A percentile compares a stretch with the other conserved stretches of the same genome.
Evolutionary conservation across 2,329 filamentous ascomycete genomes (phyloP).

Genomic region (Thelonectria olida): DNA sequence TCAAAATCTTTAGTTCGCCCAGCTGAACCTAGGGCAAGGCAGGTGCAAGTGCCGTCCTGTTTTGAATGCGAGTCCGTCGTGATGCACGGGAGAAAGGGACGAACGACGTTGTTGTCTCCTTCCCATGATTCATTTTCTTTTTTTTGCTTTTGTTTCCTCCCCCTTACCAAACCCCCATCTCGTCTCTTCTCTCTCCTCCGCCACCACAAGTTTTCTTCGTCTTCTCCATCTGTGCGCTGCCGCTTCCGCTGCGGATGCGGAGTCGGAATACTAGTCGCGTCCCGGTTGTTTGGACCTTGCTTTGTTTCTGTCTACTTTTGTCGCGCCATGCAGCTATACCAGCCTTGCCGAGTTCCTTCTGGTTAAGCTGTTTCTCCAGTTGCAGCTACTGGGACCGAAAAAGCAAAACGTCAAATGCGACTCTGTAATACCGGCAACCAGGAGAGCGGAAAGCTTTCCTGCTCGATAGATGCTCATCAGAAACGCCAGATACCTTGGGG

Average conservation of each 20-base stretch:
- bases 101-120: background rate
- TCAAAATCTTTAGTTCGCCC: background rate
- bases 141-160: background rate
- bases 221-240: background rate
- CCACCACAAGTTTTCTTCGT: background rate
- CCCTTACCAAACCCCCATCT: background rate
- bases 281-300: slow-evolving; percentile 12
- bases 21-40: background rate
- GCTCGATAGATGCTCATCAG: background rate
- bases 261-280: background rate
- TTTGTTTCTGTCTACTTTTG: slow-evolving; percentile 12
- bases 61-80: background rate
- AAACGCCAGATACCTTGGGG: slow-evolving; percentile 1
- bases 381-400: background rate
- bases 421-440: slow-evolving; percentile 3
- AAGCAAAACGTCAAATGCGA: background rate
- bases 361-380: background rate
- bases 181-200: slow-evolving; percentile 1
- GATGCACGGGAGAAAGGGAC: background rate
- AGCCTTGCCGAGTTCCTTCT: background rate
- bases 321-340: background rate
- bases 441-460: slow-evolving; percentile 5
- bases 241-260: background rate
- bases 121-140: background rate
- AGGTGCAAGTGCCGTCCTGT: background rate